These are phyloP conservation scores for Phialophora expanda DNA, from an alignment of 2,329 filamentous ascomycete genomes.

Conservation along the genomic window DNA sequence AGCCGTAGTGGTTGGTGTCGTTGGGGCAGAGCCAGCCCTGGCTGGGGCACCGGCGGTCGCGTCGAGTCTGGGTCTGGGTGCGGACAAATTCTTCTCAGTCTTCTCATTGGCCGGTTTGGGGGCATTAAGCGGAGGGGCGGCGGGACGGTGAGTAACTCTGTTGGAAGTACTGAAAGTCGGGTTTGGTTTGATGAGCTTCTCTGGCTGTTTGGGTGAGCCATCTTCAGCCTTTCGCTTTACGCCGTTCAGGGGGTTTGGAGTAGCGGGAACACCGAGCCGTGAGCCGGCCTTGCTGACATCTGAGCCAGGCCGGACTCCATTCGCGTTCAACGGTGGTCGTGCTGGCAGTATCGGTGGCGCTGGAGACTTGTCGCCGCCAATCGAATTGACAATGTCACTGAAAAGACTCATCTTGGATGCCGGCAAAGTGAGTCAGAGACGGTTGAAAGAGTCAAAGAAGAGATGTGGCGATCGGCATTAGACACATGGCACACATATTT, in stretches of 20 bases:
- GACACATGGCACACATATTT: conserved; percentile 23
- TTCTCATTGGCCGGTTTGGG: conserved; percentile 24
- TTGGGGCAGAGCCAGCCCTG: conserved; percentile 24
- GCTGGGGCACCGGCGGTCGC: conserved; percentile 17
- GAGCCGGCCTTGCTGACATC: conserved; percentile 21
- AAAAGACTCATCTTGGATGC: conserved; percentile 47
- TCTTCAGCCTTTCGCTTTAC: conserved; percentile 39
- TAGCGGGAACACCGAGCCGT: conserved; percentile 19
- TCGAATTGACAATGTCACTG: conserved; percentile 58
- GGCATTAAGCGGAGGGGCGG: conserved; percentile 32
- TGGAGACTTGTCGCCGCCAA: conserved; percentile 49
- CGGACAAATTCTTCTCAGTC: conserved; percentile 5
- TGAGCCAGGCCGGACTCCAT: conserved; percentile 23
- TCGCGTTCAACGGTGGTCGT: conserved; percentile 29
- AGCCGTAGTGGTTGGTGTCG: conserved; percentile 24
- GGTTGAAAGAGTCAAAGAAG: conserved; percentile 14
- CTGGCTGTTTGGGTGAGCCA: conserved; percentile 17
- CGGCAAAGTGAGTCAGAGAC: conserved; percentile 3
- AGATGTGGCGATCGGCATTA: conserved; percentile 1
- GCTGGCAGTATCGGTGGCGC: conserved; percentile 33
- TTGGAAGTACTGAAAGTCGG: conserved; percentile 23
- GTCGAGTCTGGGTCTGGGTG: conserved; percentile 25
- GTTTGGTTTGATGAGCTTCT: conserved; percentile 35
- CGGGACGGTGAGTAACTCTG: conserved; percentile 24
- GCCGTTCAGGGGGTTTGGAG: conserved; percentile 29